Evolutionary conservation across 2,329 filamentous ascomycete genomes (phyloP), one percentile per base, ranked within the genome.

Genomic region (Tolypocladium pustulatum): DNA sequence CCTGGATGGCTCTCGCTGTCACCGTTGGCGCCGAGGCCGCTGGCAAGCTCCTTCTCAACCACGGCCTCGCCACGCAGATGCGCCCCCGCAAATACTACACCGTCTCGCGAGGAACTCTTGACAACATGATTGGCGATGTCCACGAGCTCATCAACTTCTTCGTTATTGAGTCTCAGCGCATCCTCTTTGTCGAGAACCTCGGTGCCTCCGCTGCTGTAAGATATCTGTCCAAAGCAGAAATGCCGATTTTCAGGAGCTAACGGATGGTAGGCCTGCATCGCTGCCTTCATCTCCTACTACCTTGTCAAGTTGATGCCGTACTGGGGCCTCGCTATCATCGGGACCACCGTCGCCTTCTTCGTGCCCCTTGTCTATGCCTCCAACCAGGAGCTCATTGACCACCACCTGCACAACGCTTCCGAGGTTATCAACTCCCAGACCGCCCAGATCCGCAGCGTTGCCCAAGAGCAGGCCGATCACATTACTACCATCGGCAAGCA

Each of bases 91-190:
- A 81, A 70, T 89, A 89, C 75, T 87, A 85, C 72, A 87, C 84
- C 6, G 72, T 89, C 49, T 80, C 85, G 12, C 80, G 81, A 63
- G 81, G 86, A 65, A 84, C 82, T 8, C 72, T 88, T 43, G 82
- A 88, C 65, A 71, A 73, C 59, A 64, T 85, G 63, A 81, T 86
- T 65, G 83, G 82, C 59, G 86, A 88, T 63, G 75, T 85, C 46
- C 82, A 87, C 67, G 85, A 88, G 73, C 78, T 89, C 60, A 72
- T 86, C 74, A 89, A 89, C 78, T 89, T 89, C 72, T 85, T 88
- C 65, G 78, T 87, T 61, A 87, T 89, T 59, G 86, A 89, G 75
- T 76, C 79, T 56, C 86, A 89, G 76, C 81, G 85, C 61, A 82
- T 89, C 64, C 68, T 88, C 59, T 89, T 85, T 64, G 85, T 80